Evolutionary conservation across 1,284 basidiomycete species (phyloP).

Genomic region (Pascua guehoae): DNA sequence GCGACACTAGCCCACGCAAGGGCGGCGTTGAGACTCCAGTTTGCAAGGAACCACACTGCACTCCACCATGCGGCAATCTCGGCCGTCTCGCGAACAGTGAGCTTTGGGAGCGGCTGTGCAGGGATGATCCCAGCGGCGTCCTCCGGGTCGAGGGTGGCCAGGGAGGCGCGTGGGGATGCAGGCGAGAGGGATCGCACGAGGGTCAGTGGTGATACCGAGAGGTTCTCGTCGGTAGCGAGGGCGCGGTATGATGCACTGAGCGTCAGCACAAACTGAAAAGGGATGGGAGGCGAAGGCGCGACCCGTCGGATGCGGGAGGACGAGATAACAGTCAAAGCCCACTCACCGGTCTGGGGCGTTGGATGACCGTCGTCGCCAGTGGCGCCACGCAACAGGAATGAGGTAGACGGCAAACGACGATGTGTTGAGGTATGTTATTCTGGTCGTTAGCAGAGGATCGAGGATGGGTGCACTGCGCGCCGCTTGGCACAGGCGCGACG

Average conservation of each 20-base stretch:
- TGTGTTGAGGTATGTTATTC: slow-evolving; percentile 50
- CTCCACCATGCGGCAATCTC: slow-evolving; percentile 73
- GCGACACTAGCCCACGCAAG: slow-evolving; percentile 84
- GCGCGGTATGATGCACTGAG: neutral
- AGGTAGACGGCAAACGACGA: slow-evolving; percentile 85
- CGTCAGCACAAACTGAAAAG: no score
- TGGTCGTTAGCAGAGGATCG: slow-evolving; percentile 8
- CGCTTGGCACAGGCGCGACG: neutral
- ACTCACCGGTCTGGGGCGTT: no score
- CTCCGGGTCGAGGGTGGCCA: slow-evolving; percentile 23
- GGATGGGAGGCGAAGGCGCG: no score
- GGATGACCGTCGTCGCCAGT: slow-evolving; percentile 1
- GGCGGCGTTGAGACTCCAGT: slow-evolving; percentile 79
- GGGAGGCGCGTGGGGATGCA: slow-evolving; percentile 7
- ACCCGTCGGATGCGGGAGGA: no score
- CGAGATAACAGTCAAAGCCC: no score
- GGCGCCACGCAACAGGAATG: slow-evolving; percentile 55
- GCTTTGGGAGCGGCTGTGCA: slow-evolving; percentile 23
- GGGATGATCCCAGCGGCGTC: neutral
- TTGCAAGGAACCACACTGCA: slow-evolving; percentile 84
- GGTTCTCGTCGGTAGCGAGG: neutral
- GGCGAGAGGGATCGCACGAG: slow-evolving; percentile 14
- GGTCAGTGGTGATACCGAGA: slow-evolving; percentile 5
- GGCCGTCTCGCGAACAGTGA: slow-evolving; percentile 70
- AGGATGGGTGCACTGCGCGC: no score